Evolutionary conservation across 2,329 filamentous ascomycete species (phyloP).

Genomic region (Fusarium virguliforme): DNA sequence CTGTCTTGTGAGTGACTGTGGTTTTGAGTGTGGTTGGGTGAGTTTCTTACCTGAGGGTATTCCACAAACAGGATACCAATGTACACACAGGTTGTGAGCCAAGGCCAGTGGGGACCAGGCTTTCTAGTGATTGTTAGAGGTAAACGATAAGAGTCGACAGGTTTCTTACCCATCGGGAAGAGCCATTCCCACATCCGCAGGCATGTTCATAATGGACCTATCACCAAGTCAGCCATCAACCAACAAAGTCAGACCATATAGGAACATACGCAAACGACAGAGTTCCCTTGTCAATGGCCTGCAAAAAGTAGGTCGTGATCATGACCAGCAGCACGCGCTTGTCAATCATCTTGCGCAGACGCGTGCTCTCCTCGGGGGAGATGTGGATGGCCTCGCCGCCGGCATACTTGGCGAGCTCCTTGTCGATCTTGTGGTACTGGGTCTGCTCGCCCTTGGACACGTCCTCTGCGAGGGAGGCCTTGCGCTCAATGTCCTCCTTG

Average conservation of each 20-base stretch:
- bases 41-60: conserved; percentile 68
- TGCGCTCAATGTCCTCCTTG: conserved; percentile 17
- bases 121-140: conserved; percentile 16
- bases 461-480: conserved; percentile 10
- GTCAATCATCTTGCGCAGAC: conserved; percentile 77
- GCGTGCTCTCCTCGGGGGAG: conserved; percentile 70
- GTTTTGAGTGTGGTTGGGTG: too few species aligned
- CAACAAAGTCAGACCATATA: too few species aligned
- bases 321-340: conserved; percentile 78
- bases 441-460: conserved; percentile 11
- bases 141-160: not conserved
- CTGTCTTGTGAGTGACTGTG: conserved; percentile 49
- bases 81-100: conserved; percentile 83
- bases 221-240: not conserved
- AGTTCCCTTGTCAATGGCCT: conserved; percentile 63
- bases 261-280: conserved; percentile 12
- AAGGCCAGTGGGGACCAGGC: conserved; percentile 68
- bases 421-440: conserved; percentile 72
- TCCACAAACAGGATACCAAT: conserved; percentile 80
- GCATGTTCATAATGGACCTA: conserved; percentile 73
- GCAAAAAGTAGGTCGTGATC: conserved; percentile 81
- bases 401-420: conserved; percentile 77
- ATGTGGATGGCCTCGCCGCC: conserved; percentile 70
- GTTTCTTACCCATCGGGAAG: conserved; percentile 53
- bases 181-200: conserved; percentile 63